These are phyloP conservation scores for Coniella lustricola DNA, from an alignment of 2,329 filamentous ascomycete species.

Conservation along the genomic window DNA sequence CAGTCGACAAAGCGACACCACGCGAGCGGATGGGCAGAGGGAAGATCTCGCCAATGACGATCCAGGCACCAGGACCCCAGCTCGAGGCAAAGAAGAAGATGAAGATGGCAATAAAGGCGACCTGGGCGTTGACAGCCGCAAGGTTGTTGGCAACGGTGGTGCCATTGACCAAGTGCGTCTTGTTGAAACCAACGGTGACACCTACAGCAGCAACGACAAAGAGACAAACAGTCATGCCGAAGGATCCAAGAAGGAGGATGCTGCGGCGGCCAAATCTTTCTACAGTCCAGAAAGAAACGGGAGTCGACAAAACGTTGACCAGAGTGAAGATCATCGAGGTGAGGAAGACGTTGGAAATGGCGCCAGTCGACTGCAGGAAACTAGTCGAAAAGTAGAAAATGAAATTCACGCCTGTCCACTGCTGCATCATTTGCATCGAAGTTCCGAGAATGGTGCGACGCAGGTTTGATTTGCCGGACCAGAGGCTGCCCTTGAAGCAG, in stretches of 20 bases:
- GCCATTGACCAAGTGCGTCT: constrained; percentile 36
- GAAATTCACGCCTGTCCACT: constrained; percentile 84
- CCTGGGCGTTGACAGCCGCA: constrained; percentile 59
- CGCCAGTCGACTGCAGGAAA: constrained; percentile 73
- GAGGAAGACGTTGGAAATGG: constrained; percentile 71
- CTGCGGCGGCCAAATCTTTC: constrained; percentile 75
- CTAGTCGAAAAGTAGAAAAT: constrained; percentile 83
- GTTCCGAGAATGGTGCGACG: constrained; percentile 66
- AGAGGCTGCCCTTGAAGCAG: constrained; percentile 60
- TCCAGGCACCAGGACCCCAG: constrained; percentile 78
- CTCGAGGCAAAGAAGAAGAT: constrained; percentile 89
- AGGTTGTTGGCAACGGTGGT: constrained; percentile 43
- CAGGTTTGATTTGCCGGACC: constrained; percentile 57
- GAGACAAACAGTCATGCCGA: constrained; percentile 80
- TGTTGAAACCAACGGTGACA: constrained; percentile 51
- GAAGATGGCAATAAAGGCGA: constrained; percentile 85
- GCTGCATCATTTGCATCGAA: constrained; percentile 74
- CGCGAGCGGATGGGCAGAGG: constrained; percentile 82
- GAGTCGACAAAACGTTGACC: constrained; percentile 81
- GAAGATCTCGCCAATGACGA: constrained; percentile 85
- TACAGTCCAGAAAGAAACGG: constrained; percentile 79
- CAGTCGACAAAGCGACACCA: constrained; percentile 79
- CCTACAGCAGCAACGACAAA: constrained; percentile 78
- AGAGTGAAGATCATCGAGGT: constrained; percentile 81
- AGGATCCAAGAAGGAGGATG: constrained; percentile 70